Evolutionary conservation across 1,284 basidiomycete genomes (phyloP).

Genomic region (Xerocomus nothofagi): DNA sequence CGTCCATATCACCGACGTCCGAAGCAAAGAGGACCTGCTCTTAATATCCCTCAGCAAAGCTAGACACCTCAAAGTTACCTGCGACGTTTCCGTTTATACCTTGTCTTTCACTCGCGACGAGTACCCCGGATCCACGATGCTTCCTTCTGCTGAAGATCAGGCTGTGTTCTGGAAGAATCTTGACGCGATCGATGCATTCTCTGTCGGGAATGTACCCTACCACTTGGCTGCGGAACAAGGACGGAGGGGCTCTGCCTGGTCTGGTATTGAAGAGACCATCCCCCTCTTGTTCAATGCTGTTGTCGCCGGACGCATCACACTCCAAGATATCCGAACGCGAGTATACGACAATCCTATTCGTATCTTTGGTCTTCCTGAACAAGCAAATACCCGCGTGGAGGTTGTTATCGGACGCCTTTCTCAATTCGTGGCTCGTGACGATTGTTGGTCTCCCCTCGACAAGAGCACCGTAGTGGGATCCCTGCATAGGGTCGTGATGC

Average conservation of each 20-base stretch:
- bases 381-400: constrained; percentile 87
- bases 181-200: constrained; percentile 88
- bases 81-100: constrained; percentile 92
- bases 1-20: constrained; percentile 94
- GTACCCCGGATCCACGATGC: constrained; percentile 63
- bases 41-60: constrained; percentile 95
- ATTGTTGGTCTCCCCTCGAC: constrained; percentile 86
- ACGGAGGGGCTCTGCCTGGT: constrained; percentile 65
- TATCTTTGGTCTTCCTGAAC: constrained; percentile 91
- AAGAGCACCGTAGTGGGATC: constrained; percentile 67
- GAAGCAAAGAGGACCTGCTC: constrained; percentile 83
- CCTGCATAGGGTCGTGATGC: constrained; percentile 89
- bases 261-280: constrained; percentile 88
- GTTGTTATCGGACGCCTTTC: constrained; percentile 84
- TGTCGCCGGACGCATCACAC: constrained; percentile 73
- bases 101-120: constrained; percentile 87
- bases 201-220: constrained; percentile 85
- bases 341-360: constrained; percentile 90
- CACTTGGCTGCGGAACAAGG: constrained; percentile 71
- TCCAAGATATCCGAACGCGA: constrained; percentile 81
- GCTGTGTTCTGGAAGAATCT: constrained; percentile 86
- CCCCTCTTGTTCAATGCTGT: constrained; percentile 90
- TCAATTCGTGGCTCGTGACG: constrained; percentile 50
- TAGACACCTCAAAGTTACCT: constrained; percentile 92
- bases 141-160: constrained; percentile 84